Base-by-base conservation (phyloP, 2,329 filamentous ascomycete genomes). In the Niveomyces coronatus region DNA sequence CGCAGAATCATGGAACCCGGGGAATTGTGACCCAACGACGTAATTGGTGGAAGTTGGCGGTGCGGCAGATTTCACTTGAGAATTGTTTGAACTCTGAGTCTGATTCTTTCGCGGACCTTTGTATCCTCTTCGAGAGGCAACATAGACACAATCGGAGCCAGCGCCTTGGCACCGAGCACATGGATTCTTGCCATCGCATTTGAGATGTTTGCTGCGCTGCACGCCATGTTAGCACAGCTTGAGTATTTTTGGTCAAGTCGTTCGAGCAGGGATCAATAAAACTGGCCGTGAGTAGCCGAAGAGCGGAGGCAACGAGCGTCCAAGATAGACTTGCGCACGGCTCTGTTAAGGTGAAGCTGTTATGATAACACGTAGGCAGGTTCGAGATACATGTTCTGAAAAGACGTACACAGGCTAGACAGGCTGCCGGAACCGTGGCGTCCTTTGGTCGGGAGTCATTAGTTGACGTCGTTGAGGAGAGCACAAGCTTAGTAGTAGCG, bases 111-210 rank as follows among this genome's bases (percentile, higher is more conserved):
- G 48, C 45, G 58, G 53, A 11, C 80, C 79, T 57, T 82, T 85
- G 62, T 83, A 85, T 20, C 83, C 83, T 44, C 83, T 74, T 30
- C 82, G 76, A 27, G 82, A 86, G 31, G 80, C 76, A 34, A 85
- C 74, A 54, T 85, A 87, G 51, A 77, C 62, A 56, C 84, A 89
- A 33, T 79, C 68, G 14, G 68, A 61, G 40, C 71, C 70, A 33
- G 71, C 68, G 35, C 64, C 58, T 16, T 62, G 61, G 57, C 83
- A 88, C 38, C 84, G 76, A 32, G 72, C 69, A 58, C 84, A 88
- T 10, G 83, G 82, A 22, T 61, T 77, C 26, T 65, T 60, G 19
- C 81, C 82, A 56, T 87, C 80, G 54, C 83, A 88, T 54, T 85
- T 88, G 34, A 87, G 68, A 56, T 88, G 84, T 52, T 84, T 76